phyloP scores from a whole-genome alignment of 495 filamentous ascomycete genomes.

The Cercophora newfieldiana region DNA sequence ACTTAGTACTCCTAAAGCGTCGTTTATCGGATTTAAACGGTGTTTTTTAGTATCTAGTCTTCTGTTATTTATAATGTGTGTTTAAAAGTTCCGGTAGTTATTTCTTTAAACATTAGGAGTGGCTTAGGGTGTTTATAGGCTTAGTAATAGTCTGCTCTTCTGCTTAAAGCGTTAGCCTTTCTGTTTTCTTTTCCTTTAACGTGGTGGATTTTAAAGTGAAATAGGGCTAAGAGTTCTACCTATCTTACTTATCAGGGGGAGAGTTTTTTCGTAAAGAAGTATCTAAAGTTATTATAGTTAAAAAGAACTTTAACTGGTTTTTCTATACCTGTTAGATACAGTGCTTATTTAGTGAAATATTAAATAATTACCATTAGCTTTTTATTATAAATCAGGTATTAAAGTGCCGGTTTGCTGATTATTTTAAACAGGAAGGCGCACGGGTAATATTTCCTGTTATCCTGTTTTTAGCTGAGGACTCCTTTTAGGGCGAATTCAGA shows the following conservation, averaged over 20 bases:
- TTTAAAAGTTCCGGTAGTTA: neutral
- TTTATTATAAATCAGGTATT: constrained; percentile 31
- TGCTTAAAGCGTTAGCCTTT: neutral
- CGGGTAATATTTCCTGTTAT: neutral
- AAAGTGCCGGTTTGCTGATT: constrained; percentile 7
- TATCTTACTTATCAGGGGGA: neutral
- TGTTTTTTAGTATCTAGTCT: neutral
- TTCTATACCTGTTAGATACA: neutral
- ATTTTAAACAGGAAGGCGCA: constrained; percentile 19
- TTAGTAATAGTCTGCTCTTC: neutral
- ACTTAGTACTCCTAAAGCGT: neutral
- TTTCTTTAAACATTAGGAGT: neutral
- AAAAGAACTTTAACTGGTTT: neutral
- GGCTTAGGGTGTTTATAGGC: neutral
- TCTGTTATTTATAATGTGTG: neutral
- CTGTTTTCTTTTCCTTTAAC: neutral
- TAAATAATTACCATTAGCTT: constrained; percentile 13
- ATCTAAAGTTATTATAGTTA: neutral
- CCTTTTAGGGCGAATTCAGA: neutral
- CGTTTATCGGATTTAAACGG: no score
- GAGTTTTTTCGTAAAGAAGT: neutral
- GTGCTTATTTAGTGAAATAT: constrained; percentile 9
- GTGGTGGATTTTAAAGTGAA: neutral
- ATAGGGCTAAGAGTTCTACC: neutral
- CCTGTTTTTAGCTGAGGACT: neutral